Conservation (phyloP, 495 filamentous ascomycete genomes). For the Neurospora discreta region DNA sequence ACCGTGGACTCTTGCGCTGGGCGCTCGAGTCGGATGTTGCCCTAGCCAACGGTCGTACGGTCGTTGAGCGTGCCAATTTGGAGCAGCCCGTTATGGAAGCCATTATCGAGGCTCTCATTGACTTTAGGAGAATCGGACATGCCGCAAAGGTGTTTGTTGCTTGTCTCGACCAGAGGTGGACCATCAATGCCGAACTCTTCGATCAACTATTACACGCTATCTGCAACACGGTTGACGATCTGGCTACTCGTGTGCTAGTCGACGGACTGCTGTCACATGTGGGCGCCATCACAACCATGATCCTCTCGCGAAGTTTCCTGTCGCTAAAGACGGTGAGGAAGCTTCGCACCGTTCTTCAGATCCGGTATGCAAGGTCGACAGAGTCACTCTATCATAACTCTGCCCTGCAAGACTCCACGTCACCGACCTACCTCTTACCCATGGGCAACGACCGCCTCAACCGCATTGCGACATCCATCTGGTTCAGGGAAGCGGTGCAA, state of each 20-base stretch:
- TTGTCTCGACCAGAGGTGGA: constrained; percentile 19
- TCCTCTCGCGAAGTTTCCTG: constrained; percentile 4
- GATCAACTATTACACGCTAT: constrained; percentile 23
- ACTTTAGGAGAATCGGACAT: constrained; percentile 22
- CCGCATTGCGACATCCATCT: constrained; percentile 8
- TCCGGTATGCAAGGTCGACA: background rate
- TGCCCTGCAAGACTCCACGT: background rate
- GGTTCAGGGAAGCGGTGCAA: constrained; percentile 7
- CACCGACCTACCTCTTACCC: background rate
- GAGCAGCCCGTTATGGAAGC: constrained; percentile 18
- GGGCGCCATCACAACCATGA: constrained; percentile 4
- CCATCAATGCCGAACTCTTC: constrained; percentile 15
- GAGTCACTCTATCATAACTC: background rate
- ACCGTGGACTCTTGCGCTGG: constrained; percentile 8
- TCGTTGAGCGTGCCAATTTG: constrained; percentile 19
- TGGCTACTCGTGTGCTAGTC: constrained; percentile 16
- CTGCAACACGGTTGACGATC: constrained; percentile 15
- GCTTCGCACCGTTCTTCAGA: constrained; percentile 5
- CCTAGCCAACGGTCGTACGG: background rate
- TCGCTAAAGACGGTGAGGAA: background rate
- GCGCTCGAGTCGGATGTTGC: constrained; percentile 3
- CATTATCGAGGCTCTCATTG: constrained; percentile 27
- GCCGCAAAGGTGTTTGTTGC: constrained; percentile 24
- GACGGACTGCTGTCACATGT: constrained; percentile 19
- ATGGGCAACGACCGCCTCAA: background rate